Evolutionary conservation across 1,139 yeast genomes (phyloP), one percentile per base, ranked within the genome.

Genomic region (Yamadazyma dushanensis): DNA sequence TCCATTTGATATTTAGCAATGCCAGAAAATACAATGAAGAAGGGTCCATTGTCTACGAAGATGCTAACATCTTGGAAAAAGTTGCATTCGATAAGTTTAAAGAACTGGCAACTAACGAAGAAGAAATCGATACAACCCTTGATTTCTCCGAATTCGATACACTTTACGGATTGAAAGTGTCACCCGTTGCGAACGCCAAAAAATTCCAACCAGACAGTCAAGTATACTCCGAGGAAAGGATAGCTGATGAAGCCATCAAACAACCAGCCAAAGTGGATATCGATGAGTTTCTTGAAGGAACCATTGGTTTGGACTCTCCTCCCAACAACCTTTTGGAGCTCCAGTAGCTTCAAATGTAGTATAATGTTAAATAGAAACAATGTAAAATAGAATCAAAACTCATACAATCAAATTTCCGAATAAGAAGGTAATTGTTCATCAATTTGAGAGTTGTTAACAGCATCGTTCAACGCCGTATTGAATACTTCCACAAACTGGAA

Each of bases 11-110:
- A 78, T 85, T 86, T 58, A 71, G 76, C 40, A 90, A 90, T 59
- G 97, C 97, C 2, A 73, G 82, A 44, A 76, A 78, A n/a, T 90
- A 88, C 57, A 90, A 90, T 52, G 94, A 88, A 52, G 96, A 86
- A 56, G 96, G 95, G 0, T 86, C 96, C 2, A 59, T 82, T 41
- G 88, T 90, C 13, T 86, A 80, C 50, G 73, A 78, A 40, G 96
- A 89, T 61, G 95, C 97, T 1, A 62, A 73, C 26, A 70, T 64
- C 16, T 63, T 90, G 47, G 92, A 87, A 54, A 59, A 65, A 9
- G 56, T 77, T 38, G 77, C 70, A 1, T 46, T 54, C 30, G 56
- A 56, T 10, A 59, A 58, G 40, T 64, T 61, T 44, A 51, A 49
- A 31, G 70, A 66, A 31, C 44, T 62, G 31, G 46, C 53, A 8